Conservation (phyloP, 225 moss, liverwort and hornwort species). For the Ulota crispa region DNA sequence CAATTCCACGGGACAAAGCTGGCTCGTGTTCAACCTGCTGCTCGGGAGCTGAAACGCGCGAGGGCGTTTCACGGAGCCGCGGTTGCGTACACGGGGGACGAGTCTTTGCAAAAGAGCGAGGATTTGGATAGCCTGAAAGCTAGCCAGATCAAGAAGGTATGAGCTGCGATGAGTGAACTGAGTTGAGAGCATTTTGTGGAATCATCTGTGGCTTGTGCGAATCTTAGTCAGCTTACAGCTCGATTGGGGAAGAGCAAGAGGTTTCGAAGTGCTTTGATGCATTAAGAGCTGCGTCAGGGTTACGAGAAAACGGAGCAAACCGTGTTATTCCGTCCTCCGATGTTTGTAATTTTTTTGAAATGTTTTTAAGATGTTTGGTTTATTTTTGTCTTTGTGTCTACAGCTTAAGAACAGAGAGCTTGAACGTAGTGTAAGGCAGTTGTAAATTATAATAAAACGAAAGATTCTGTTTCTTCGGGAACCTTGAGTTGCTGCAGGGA, state of each 20-base stretch:
- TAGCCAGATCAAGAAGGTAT: slow-evolving; percentile 62
- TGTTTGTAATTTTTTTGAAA: not conserved
- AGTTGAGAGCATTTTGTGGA: not conserved
- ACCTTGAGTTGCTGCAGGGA: not conserved
- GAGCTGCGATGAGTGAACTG: not conserved
- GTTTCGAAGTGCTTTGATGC: not conserved
- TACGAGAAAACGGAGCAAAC: not conserved
- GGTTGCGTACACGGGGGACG: slow-evolving; percentile 39
- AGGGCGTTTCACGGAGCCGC: slow-evolving; percentile 27
- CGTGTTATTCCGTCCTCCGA: not conserved
- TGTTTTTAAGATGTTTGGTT: not conserved
- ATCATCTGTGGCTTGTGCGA: not conserved
- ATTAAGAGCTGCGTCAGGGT: not conserved
- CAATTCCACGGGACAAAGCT: slow-evolving; percentile 42
- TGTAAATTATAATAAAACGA: not conserved
- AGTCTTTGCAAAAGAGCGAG: slow-evolving; percentile 21
- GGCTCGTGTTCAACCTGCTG: not conserved
- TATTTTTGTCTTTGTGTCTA: not conserved
- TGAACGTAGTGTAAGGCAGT: not conserved
- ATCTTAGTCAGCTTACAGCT: not conserved
- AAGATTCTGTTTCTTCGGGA: not conserved
- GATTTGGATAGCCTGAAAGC: slow-evolving; percentile 43
- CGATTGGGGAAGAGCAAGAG: not conserved
- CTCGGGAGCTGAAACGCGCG: not conserved
- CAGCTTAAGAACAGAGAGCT: not conserved